Evolutionary conservation across 2,329 filamentous ascomycete genomes (phyloP).

Genomic region (Talaromyces piceae): DNA sequence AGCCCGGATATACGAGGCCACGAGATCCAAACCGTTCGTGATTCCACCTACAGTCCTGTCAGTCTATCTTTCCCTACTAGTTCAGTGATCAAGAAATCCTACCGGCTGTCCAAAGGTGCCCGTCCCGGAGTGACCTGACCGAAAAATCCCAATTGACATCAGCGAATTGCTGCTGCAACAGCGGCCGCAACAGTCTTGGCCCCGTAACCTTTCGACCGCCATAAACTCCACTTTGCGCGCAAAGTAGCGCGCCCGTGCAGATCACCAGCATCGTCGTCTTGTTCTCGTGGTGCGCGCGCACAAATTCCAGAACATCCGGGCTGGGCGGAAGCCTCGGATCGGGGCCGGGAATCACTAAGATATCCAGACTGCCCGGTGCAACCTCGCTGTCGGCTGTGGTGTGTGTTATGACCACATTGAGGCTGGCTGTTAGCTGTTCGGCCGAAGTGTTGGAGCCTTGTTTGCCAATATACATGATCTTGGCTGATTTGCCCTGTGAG

Average conservation of each 20-base stretch:
- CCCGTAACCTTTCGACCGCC: conserved; percentile 16
- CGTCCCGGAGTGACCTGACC: conserved; percentile 16
- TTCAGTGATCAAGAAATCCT: background rate
- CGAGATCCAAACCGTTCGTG: conserved; percentile 21
- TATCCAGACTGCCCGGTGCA: conserved; percentile 28
- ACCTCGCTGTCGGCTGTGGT: conserved; percentile 22
- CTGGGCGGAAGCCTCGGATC: conserved; percentile 22
- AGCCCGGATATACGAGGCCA: conserved; percentile 16
- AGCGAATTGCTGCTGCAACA: conserved; percentile 18
- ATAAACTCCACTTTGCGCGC: conserved; percentile 19
- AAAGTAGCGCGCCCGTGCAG: conserved; percentile 19
- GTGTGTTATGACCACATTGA: conserved; percentile 22
- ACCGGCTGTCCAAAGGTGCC: conserved; percentile 22
- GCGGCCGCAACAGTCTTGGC: conserved; percentile 17
- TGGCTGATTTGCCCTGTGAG: conserved; percentile 18
- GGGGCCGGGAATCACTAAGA: conserved; percentile 32
- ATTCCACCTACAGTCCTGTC: conserved; percentile 16
- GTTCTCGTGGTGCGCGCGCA: conserved; percentile 24
- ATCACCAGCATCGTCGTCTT: conserved; percentile 20
- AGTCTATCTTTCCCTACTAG: background rate
- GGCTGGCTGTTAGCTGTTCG: conserved; percentile 20
- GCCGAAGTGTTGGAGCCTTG: conserved; percentile 13
- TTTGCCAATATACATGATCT: conserved; percentile 25
- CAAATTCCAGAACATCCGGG: conserved; percentile 23
- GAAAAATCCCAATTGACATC: conserved; percentile 18